Evolutionary conservation across 495 filamentous ascomycete species (phyloP), one percentile per base, ranked within the genome.

Genomic region (Aspergillus nanangensis): DNA sequence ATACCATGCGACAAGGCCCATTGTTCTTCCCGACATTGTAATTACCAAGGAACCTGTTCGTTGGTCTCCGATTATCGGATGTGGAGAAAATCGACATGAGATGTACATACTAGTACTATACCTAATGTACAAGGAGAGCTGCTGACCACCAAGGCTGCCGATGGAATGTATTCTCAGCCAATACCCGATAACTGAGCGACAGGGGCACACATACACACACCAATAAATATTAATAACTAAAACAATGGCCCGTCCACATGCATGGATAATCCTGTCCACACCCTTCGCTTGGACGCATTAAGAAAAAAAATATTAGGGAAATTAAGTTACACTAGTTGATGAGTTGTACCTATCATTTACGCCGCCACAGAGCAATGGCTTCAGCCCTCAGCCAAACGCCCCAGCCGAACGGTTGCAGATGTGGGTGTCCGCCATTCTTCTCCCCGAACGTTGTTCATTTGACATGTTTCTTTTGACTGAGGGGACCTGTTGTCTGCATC

Each of bases 361-460:
- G 36, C 27, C 41, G 25, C 25, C 25, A 29, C 25, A 11, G 25
- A 25, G 25, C 35, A 19, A 41, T 41, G 45, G 37, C 38, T 19
- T 14, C 31, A 44, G 17, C 27, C 34, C 32, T 19, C 29, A 31
- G 41, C 41, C 17, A 50, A 50, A 38, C 47, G 47, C 47, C 47
- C 47, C 41, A 50, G 47, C 41, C 41, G 41, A 50, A 38, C 35
- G 47, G 41, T 45, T 50, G 47, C 47, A 50, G 47, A 45, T 38
- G 47, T 50, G 34, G 41, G 34, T 37, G 36, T 49, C 25, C 39
- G 23, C 29, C 32, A 44, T 1, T 41, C 38, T 20, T 35, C 13
- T 48, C 10, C 31, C 31, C 32, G 25, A 37, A 31, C n/a, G 8
- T 21, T 35, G 27, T 29, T 11, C 25, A 29, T 11, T 11, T n/a